A percentile compares a stretch with the other conserved stretches of the same genome.
Conservation (phyloP, 2,329 filamentous ascomycete species). For the Penicillium sp. region DNA sequence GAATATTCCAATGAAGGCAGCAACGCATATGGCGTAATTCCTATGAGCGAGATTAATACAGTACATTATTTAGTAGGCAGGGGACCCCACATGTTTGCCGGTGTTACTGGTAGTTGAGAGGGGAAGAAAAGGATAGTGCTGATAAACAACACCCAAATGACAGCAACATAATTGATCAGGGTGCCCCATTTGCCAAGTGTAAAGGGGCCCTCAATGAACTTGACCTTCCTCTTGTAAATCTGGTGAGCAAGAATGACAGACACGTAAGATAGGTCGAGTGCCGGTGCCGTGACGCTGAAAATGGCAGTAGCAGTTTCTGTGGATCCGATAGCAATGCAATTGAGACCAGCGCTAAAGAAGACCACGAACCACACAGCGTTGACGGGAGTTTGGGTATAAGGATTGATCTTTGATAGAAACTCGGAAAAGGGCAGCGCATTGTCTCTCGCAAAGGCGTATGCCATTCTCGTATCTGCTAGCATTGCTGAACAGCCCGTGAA, state of each 20-base stretch:
- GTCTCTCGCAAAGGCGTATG: conserved; percentile 60
- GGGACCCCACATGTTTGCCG: conserved; percentile 47
- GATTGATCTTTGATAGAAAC: conserved; percentile 54
- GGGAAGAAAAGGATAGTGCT: conserved; percentile 60
- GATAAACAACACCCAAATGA: conserved; percentile 63
- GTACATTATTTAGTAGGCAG: background rate
- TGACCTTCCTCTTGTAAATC: conserved; percentile 52
- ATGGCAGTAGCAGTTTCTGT: conserved; percentile 49
- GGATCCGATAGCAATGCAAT: conserved; percentile 48
- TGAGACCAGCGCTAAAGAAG: conserved; percentile 53
- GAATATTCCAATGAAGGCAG: conserved; percentile 49
- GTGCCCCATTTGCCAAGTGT: conserved; percentile 57
- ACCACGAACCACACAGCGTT: conserved; percentile 65
- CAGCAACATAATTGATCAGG: conserved; percentile 55
- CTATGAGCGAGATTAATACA: conserved; percentile 20
- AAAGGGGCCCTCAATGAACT: conserved; percentile 58
- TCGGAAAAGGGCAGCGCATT: conserved; percentile 61
- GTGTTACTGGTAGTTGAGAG: conserved; percentile 47
- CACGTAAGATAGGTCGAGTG: conserved; percentile 55
- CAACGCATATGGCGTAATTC: conserved; percentile 51
- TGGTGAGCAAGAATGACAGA: conserved; percentile 60
- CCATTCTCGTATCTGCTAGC: conserved; percentile 63
- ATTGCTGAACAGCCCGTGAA: conserved; percentile 65
- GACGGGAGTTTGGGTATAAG: conserved; percentile 57
- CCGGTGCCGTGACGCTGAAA: conserved; percentile 54